Evolutionary conservation across 1,139 yeast species (phyloP).

Genomic region (Arxiozyma telluris): DNA sequence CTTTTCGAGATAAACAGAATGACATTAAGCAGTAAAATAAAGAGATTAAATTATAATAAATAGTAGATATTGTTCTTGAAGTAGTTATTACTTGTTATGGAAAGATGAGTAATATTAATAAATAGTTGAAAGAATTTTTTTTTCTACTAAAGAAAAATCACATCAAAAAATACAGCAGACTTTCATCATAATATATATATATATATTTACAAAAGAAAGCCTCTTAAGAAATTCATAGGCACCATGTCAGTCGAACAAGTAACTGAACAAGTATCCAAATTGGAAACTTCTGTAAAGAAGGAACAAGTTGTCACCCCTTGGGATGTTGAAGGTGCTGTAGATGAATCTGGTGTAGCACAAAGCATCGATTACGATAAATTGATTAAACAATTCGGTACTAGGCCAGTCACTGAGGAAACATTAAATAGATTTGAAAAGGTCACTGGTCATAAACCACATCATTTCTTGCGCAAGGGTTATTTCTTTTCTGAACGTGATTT

Average conservation of each 20-base stretch:
- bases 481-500: constrained; percentile 93
- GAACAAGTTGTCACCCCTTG: constrained; percentile 88
- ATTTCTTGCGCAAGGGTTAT: constrained; percentile 79
- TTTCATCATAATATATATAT: background rate
- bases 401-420: constrained; percentile 58
- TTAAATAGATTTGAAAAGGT: constrained; percentile 65
- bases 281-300: constrained; percentile 18
- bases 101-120: too few relatives aligned
- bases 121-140: too few relatives aligned
- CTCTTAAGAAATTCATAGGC: background rate
- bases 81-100: background rate
- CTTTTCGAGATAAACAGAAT: background rate
- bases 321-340: constrained; percentile 99
- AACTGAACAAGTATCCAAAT: constrained; percentile 13
- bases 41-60: too few relatives aligned
- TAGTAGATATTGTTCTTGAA: background rate
- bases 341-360: constrained; percentile 71
- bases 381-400: constrained; percentile 82
- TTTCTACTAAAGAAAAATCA: too few relatives aligned
- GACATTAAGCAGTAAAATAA: background rate
- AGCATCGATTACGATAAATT: constrained; percentile 87
- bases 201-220: background rate
- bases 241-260: constrained; percentile 14
- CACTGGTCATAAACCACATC: constrained; percentile 93
- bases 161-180: background rate